Evolutionary conservation across 805 yeast genomes (phyloP), one percentile per base, ranked within the genome.

Genomic region (Cephaloascus fragrans): DNA sequence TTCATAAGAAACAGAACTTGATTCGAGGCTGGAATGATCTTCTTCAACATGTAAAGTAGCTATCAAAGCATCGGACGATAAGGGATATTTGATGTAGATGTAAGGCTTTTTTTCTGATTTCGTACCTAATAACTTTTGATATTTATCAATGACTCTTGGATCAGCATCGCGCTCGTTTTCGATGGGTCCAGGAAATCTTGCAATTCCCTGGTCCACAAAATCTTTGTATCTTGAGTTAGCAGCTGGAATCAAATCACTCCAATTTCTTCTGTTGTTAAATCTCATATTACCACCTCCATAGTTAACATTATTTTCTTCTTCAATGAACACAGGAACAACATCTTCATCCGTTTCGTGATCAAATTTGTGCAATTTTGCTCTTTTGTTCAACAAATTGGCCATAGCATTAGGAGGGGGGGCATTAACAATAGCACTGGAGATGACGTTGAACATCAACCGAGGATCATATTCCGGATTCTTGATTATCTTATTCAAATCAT

Each of bases 381-480:
- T 67, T 48, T 69, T 76, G 56, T 83, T 71, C 47, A 90, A 62
- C 45, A 90, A 64, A 4, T 64, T 61, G 1, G 95, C 93, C 83
- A 90, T 83, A 4, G 80, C 80, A 53, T 78, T 75, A 2, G 97
- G 96, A 2, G 97, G 97, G 10, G 98, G 96, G 0, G 93, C 78
- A 56, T 90, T 90, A 20, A 83, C 78, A 41, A 90, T 87, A 3
- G 97, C 97, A 15, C 96, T 85, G 5, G 93, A 79, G 35, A 87
- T 81, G 34, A 93, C 76, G 53, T 90, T 90, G 57, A 85, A 73
- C 55, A 89, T 80, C 46, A 84, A 68, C 42, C 89, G 61, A 28
- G 84, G 83, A 59, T 89, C 96, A 32, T 65, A 56, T 45, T 78
- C 80, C 0, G 95, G 89, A 26, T 60, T 44, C 5, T 59, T 55